A percentile compares a stretch with the other conserved stretches of the same genome.
These are phyloP conservation scores for Candida michaelii DNA, from an alignment of 805 yeast genomes.

Conservation along the genomic window DNA sequence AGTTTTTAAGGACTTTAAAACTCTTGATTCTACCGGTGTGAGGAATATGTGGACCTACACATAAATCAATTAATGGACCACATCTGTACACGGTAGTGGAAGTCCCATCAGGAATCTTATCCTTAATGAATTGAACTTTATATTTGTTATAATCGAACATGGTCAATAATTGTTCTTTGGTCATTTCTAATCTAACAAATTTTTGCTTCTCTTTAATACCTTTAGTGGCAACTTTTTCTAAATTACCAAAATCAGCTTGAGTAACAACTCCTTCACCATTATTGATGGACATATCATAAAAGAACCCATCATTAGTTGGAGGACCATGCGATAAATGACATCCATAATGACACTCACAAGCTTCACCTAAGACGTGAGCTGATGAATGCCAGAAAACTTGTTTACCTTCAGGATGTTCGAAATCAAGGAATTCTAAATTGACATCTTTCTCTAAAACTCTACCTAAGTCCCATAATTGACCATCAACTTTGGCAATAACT, in stretches of 20 bases:
- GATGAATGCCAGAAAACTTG: constrained; percentile 98
- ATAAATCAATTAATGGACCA: constrained; percentile 94
- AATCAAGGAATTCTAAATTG: constrained; percentile 79
- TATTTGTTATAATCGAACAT: constrained; percentile 97
- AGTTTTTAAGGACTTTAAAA: constrained; percentile 89
- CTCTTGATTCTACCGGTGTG: constrained; percentile 97
- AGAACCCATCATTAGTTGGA: constrained; percentile 96
- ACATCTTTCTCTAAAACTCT: constrained; percentile 83
- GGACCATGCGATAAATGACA: constrained; percentile 89
- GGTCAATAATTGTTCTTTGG: constrained; percentile 85
- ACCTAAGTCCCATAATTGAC: constrained; percentile 90
- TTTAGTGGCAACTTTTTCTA: constrained; percentile 83
- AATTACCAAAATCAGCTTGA: constrained; percentile 76
- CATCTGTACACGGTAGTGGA: constrained; percentile 96
- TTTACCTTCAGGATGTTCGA: constrained; percentile 91
- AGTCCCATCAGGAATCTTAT: constrained; percentile 94
- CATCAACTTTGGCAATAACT: constrained; percentile 88
- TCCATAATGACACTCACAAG: constrained; percentile 94
- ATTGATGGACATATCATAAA: constrained; percentile 90
- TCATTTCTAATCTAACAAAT: constrained; percentile 88
- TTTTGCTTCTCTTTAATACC: constrained; percentile 94
- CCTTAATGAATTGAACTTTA: constrained; percentile 81
- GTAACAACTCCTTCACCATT: constrained; percentile 69
- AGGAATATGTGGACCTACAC: constrained; percentile 97
- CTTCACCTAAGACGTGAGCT: constrained; percentile 97